Conservation (phyloP, 352 stramenopile genomes). For the Phytophthora podocarpi region DNA sequence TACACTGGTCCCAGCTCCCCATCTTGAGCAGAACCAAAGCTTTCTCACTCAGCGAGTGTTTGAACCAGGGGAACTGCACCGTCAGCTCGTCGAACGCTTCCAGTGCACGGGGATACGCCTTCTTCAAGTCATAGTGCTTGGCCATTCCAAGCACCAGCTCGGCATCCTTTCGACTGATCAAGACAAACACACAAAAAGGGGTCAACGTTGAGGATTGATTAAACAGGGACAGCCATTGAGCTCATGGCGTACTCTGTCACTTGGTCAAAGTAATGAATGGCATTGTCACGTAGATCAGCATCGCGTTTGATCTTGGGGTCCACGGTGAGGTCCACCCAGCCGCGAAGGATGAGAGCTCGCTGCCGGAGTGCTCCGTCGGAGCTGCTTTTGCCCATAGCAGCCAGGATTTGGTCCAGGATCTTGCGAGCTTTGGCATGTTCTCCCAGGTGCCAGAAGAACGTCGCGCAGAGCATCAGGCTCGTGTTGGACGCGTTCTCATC, state of each 20-base stretch:
- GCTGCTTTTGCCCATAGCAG: conserved; percentile 21
- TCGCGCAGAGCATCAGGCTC: conserved; percentile 71
- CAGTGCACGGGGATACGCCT: conserved; percentile 64
- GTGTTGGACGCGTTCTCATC: conserved; percentile 66
- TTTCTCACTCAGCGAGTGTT: conserved; percentile 83
- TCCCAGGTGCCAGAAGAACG: conserved; percentile 79
- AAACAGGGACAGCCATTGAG: not conserved
- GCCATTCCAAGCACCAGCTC: conserved; percentile 76
- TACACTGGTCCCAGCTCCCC: conserved; percentile 85
- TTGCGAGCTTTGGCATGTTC: conserved; percentile 71
- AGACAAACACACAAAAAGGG: conserved; percentile 3
- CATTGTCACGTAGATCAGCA: conserved; percentile 55
- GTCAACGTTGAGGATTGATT: not conserved
- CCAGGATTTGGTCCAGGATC: conserved; percentile 65
- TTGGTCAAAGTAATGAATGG: conserved; percentile 74
- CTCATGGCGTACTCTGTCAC: conserved; percentile 57
- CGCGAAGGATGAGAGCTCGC: conserved; percentile 63
- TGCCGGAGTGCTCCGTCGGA: conserved; percentile 41
- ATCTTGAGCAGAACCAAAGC: conserved; percentile 84
- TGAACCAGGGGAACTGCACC: conserved; percentile 84
- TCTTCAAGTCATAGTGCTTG: conserved; percentile 79
- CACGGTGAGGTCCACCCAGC: conserved; percentile 77
- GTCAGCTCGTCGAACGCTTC: conserved; percentile 79
- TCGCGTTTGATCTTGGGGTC: conserved; percentile 79
- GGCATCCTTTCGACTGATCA: conserved; percentile 61